Conservation (phyloP, 129 eudicot genomes). For the Chrysanthemum lavandulifolium region DNA sequence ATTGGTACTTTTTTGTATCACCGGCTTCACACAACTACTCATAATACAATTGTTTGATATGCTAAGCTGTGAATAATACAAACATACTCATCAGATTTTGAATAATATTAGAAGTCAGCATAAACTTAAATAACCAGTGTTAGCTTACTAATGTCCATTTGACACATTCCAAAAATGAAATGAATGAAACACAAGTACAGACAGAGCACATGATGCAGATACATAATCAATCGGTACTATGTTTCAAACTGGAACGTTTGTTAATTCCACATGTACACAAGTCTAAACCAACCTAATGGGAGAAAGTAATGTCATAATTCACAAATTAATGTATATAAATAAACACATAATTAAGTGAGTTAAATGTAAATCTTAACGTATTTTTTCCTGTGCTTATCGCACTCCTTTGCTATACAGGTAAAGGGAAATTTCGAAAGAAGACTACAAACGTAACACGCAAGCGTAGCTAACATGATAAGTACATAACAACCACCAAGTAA, state of each 20-base stretch:
- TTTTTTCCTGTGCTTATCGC: too few species aligned
- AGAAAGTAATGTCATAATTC: too few species aligned
- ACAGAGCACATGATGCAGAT: background rate
- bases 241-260: background rate
- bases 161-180: background rate
- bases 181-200: background rate
- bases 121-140: background rate
- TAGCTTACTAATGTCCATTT: background rate
- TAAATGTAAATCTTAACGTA: too few species aligned
- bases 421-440: too few species aligned
- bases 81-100: conserved; percentile 1
- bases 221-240: background rate
- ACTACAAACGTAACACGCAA: too few species aligned
- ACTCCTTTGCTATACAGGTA: too few species aligned
- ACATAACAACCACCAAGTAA: too few species aligned
- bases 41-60: conserved; percentile 50
- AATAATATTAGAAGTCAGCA: background rate
- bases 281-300: too few species aligned
- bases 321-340: too few species aligned
- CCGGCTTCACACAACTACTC: conserved; percentile 96
- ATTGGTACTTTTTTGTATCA: conserved; percentile 33
- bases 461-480: too few species aligned
- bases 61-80: conserved; percentile 44
- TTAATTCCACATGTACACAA: too few species aligned
- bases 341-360: too few species aligned